phyloP scores from a whole-genome alignment of 1,284 basidiomycete genomes.

The Ustilago sp. region DNA sequence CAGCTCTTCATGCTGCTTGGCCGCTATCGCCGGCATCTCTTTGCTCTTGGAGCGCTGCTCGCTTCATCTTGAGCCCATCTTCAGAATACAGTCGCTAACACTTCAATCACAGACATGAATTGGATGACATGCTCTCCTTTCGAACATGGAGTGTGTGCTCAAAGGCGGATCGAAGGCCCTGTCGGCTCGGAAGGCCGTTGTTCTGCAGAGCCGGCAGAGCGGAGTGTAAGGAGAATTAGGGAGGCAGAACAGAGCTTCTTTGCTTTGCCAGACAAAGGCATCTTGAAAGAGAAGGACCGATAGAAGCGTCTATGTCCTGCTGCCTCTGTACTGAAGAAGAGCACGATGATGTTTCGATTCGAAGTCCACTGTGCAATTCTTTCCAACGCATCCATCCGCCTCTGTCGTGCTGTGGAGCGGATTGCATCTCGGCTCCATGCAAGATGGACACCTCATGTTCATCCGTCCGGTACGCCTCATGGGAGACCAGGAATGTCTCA shows the following conservation, averaged over 20 bases:
- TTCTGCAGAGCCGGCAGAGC: not conserved
- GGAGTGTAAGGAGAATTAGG: conserved; percentile 4
- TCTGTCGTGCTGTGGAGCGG: not conserved
- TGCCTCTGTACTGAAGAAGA: not conserved
- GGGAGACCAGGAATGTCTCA: not conserved
- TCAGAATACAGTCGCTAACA: too few relatives aligned
- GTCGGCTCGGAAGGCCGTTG: not conserved
- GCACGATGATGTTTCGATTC: conserved; percentile 3
- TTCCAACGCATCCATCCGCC: not conserved
- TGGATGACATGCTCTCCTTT: not conserved
- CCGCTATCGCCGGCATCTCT: not conserved
- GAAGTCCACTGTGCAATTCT: conserved; percentile 1
- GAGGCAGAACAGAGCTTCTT: not conserved
- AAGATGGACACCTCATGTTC: not conserved
- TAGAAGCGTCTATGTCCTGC: not conserved
- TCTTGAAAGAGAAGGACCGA: not conserved
- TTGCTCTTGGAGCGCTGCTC: not conserved
- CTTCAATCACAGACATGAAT: not conserved
- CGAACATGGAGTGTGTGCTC: not conserved
- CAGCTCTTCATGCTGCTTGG: not conserved
- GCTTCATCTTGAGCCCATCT: not conserved
- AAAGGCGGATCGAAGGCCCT: not conserved
- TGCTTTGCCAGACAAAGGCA: conserved; percentile 1
- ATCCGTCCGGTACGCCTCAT: not conserved
- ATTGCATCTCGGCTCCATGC: conserved; percentile 7